Base-by-base conservation (phyloP, 1,284 basidiomycete species). In the Trichosporon sp. region DNA sequence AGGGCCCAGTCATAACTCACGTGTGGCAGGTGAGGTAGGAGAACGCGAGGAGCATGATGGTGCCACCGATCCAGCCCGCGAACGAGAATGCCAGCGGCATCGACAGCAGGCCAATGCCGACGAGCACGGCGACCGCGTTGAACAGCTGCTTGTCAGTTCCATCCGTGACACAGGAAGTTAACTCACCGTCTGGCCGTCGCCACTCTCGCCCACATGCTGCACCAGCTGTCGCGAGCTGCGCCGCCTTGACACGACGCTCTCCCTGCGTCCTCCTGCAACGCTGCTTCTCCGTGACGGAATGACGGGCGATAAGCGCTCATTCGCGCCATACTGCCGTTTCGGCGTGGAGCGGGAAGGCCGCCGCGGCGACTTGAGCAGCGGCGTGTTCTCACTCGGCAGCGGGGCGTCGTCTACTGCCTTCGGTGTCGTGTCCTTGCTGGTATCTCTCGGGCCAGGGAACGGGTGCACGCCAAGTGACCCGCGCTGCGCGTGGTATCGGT, bases 71-170 rank as follows among this genome's bases (percentile, higher is more conserved):
- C 92, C 92, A 95, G 6, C 92, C 92, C 1, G 91, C 87, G 71
- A 90, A 91, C 1, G 90, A 86, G 74, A 93, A 93, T 0, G 92
- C 92, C 19, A 94, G 83, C 0, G 93, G 91, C 76, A 94, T 89
- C 2, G 91, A 92, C 2, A 95, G 84, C 83, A 96, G 88, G 2
- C 93, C 93, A 68, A 95, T 90, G 5, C 93, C 93, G 8, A 94
- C 83, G 10, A 95, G 81, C 27, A 93, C 90, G 9, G 91, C 92
- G 56, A 89, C 89, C 8, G 89, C 88, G 73, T 95, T 95, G 82
- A 95, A 95, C n/a, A 95, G 81, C 90, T 92, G 69, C n/a, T 8
- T 34, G 68, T 46, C 58, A 36, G 31, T 37, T 25, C 13, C n/a
- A 65, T 74, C 25, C 13, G n/a, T n/a, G n/a, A n/a, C n/a, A n/a